phyloP scores from a whole-genome alignment of 441 rosid genomes.

The Eruca vesicaria region DNA sequence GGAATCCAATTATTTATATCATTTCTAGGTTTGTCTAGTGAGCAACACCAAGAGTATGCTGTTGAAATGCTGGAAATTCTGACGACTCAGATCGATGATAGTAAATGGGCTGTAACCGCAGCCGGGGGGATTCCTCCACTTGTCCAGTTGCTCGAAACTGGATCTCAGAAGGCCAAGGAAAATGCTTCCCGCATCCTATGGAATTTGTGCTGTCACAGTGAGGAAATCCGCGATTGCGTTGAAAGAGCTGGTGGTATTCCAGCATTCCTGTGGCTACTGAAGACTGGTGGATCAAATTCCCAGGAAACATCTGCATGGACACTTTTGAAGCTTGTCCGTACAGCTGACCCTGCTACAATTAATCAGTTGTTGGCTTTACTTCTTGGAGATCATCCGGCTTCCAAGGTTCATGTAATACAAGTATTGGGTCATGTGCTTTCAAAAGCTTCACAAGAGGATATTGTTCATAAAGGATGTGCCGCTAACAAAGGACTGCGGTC shows the following conservation, averaged over 20 bases:
- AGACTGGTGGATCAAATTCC: conserved; percentile 88
- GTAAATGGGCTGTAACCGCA: conserved; percentile 99
- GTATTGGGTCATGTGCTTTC: conserved; percentile 92
- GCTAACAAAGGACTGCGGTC: conserved; percentile 96
- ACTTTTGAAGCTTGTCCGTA: conserved; percentile 81
- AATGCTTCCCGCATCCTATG: conserved; percentile 92
- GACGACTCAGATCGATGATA: conserved; percentile 92
- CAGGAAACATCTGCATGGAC: conserved; percentile 96
- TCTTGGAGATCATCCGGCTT: conserved; percentile 83
- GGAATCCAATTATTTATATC: conserved; percentile 96
- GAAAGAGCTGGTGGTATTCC: conserved; percentile 99
- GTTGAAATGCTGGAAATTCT: conserved; percentile 91
- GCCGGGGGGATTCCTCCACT: conserved; percentile 99
- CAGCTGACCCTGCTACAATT: conserved; percentile 92
- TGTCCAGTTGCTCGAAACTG: conserved; percentile 96
- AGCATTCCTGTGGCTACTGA: conserved; percentile 95
- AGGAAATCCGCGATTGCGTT: conserved; percentile 98
- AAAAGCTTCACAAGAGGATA: conserved; percentile 73
- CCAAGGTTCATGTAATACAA: conserved; percentile 82
- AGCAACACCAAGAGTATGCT: conserved; percentile 99
- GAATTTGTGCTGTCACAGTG: conserved; percentile 97
- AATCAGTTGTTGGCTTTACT: conserved; percentile 91
- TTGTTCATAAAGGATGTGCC: conserved; percentile 81
- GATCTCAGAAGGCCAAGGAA: conserved; percentile 95
- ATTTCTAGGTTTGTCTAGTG: conserved; percentile 97